phyloP scores from a whole-genome alignment of 768 basidiomycete genomes.

The Suillus bovinus region DNA sequence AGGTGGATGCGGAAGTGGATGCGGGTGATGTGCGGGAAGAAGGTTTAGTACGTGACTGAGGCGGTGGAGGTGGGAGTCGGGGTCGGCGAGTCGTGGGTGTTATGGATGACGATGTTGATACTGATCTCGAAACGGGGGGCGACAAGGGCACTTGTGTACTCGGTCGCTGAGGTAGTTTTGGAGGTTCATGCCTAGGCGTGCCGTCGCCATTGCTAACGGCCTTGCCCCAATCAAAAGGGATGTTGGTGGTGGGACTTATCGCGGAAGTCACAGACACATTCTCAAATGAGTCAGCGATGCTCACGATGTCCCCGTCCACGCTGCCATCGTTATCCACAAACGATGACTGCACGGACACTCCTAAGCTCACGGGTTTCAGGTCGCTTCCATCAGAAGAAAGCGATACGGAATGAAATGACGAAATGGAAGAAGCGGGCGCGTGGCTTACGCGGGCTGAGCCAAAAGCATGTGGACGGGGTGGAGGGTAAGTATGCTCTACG shows the following conservation, averaged over 20 bases:
- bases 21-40: slow-evolving; percentile 39
- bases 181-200: slow-evolving; percentile 36
- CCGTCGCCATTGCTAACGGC: slow-evolving; percentile 37
- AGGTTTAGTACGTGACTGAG: slow-evolving; percentile 24
- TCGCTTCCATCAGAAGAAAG: slow-evolving; percentile 62
- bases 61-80: slow-evolving; percentile 42
- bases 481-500: slow-evolving; percentile 63
- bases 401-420: slow-evolving; percentile 83
- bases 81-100: slow-evolving; percentile 40
- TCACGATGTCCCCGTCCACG: slow-evolving; percentile 50
- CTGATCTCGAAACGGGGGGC: slow-evolving; percentile 32
- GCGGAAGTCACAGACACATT: slow-evolving; percentile 58
- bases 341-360: slow-evolving; percentile 29
- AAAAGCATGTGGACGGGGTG: slow-evolving; percentile 38
- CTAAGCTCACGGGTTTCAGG: slow-evolving; percentile 17
- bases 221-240: slow-evolving; percentile 52
- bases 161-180: slow-evolving; percentile 51
- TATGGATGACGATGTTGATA: slow-evolving; percentile 39
- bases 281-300: slow-evolving; percentile 74
- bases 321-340: slow-evolving; percentile 38
- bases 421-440: slow-evolving; percentile 67
- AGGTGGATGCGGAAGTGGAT: slow-evolving; percentile 43
- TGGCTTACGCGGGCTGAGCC: slow-evolving; percentile 44
- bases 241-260: slow-evolving; percentile 51
- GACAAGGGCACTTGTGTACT: slow-evolving; percentile 22